Conservation (phyloP, 345 rosid species). For the Eucalyptus erythrocorys region DNA sequence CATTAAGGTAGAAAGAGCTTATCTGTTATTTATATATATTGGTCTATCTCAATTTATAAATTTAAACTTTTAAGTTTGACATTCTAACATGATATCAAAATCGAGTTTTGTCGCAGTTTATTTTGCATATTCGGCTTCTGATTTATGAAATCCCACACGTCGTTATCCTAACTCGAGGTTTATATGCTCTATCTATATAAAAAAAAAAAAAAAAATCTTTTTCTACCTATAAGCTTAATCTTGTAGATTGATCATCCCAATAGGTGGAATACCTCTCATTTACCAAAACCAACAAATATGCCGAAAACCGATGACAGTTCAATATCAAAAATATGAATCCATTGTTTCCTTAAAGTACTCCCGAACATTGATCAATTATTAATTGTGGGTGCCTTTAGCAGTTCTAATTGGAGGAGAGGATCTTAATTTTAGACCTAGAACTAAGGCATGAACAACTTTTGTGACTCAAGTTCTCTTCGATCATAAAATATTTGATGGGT, state of each 20-base stretch:
- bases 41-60: background rate
- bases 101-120: rapidly evolving
- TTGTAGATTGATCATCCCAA: background rate
- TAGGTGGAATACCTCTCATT: background rate
- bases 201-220: no score
- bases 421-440: background rate
- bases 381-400: background rate
- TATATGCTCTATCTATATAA: no score
- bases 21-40: background rate
- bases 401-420: background rate
- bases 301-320: background rate
- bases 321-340: background rate
- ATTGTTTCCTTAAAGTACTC: background rate
- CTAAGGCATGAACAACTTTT: background rate
- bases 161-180: rapidly evolving
- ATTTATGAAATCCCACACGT: background rate
- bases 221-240: background rate
- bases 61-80: background rate
- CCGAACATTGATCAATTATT: background rate
- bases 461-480: background rate
- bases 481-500: background rate
- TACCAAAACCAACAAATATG: background rate
- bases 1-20: background rate
- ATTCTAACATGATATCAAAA: background rate
- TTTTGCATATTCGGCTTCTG: rapidly evolving